Conservation (phyloP, 192 early-diverging fungal genomes). For the Haplosporangium gracile region DNA sequence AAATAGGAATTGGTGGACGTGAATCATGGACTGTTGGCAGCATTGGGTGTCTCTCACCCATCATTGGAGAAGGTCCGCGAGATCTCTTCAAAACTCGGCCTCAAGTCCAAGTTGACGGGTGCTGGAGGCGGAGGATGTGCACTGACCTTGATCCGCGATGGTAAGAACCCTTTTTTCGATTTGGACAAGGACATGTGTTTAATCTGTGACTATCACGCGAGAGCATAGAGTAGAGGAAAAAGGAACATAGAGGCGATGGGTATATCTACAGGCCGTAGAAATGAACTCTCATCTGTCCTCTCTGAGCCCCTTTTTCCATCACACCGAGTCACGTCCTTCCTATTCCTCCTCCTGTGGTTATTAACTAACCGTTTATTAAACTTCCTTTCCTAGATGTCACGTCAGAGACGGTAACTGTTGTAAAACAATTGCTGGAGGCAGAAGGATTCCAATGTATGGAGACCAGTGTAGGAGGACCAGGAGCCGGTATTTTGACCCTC, state of each 20-base stretch:
- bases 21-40: conserved; percentile 86
- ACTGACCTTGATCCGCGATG: conserved; percentile 79
- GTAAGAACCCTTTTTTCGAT: conserved; percentile 40
- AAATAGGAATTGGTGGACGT: conserved; percentile 80
- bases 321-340: not conserved
- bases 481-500: conserved; percentile 60
- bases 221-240: not conserved
- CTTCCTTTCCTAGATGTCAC: conserved; percentile 48
- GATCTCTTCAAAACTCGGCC: conserved; percentile 68
- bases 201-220: not conserved
- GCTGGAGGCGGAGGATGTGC: conserved; percentile 98
- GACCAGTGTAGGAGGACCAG: conserved; percentile 77
- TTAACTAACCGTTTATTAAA: not conserved
- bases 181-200: not conserved
- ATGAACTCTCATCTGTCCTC: not conserved
- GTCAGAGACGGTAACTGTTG: conserved; percentile 56
- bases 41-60: conserved; percentile 89
- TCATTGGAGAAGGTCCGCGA: conserved; percentile 81
- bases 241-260: not conserved
- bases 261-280: not conserved
- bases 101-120: conserved; percentile 94
- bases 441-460: conserved; percentile 81
- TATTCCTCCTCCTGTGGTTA: not conserved
- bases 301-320: not conserved
- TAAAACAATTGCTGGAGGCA: conserved; percentile 62